phyloP scores from a whole-genome alignment of 2,329 filamentous ascomycete genomes.

The Epichloe glyceriae region DNA sequence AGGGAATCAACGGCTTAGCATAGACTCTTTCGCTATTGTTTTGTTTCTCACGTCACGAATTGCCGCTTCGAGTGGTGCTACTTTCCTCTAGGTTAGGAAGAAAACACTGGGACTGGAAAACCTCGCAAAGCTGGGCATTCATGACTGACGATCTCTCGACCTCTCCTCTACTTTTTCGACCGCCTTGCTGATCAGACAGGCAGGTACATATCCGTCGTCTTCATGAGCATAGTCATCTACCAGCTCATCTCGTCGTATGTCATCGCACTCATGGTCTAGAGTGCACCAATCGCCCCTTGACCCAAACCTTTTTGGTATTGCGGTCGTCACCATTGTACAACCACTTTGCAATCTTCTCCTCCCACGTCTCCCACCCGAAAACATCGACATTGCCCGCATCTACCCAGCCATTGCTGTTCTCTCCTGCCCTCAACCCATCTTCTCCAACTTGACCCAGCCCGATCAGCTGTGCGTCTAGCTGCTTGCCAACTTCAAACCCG shows the following conservation, averaged over 20 bases:
- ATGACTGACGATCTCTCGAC: no score
- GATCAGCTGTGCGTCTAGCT: conserved; percentile 84
- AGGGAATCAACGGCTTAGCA: no score
- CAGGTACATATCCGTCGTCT: no score
- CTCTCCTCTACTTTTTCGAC: no score
- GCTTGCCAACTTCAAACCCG: conserved; percentile 72
- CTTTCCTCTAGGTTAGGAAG: no score
- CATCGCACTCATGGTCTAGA: conserved; percentile 18
- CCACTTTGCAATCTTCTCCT: conserved; percentile 84
- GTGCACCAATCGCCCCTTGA: conserved; percentile 72
- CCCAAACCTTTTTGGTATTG: conserved; percentile 83
- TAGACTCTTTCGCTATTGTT: no score
- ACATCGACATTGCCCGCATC: conserved; percentile 62
- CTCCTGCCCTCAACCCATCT: conserved; percentile 14
- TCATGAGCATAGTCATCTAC: neutral
- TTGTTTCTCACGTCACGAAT: no score
- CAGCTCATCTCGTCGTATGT: neutral
- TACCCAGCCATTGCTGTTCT: conserved; percentile 10
- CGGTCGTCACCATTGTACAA: conserved; percentile 86
- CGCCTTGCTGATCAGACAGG: no score
- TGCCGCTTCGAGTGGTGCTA: no score
- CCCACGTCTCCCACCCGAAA: conserved; percentile 86
- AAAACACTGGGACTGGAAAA: no score
- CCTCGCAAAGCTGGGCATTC: no score
- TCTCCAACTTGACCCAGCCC: conserved; percentile 40